Evolutionary conservation across 306 rosid species (phyloP), one percentile per base, ranked within the genome.

Genomic region (Pyrus betulifolia): DNA sequence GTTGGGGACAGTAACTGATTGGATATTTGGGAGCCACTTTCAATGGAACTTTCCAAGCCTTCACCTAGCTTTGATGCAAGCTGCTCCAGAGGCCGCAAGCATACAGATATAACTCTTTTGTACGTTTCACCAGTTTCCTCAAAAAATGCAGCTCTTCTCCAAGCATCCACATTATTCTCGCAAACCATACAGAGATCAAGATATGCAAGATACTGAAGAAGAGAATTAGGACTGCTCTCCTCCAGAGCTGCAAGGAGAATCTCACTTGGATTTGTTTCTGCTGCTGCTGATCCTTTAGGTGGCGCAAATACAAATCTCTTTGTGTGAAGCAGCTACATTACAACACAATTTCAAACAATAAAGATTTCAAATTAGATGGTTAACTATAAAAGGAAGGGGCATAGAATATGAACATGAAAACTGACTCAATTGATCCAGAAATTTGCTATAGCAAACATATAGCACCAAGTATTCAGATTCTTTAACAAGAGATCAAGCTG

Each of bases 241-340:
- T 95, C 99, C 93, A 95, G 67, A 23, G 99, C 97, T 63, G 88
- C 85, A 85, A 95, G 97, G 61, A 95, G 97, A 81, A 88, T 81
- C 79, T 95, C 99, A 49, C 90, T 92, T 40, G 99, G 99, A 85
- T 95, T 95, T 76, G 97, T 92, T 91, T 92, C 97, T 9, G 97
- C 97, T 51, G 99, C 99, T 27, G 99, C 99, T 17, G 98, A 95
- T 81, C 99, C 99, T 86, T 91, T 91, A 52, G 96, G 97, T 38
- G 98, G 98, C 0, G 99, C 99, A 86, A 95, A 92, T 30, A 86
- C 54, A 51, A 82, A 88, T 80, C 98, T 92, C 90, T 92, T 92
- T 19, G 98, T 87, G 62, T 89, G 96, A 67, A 95, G 80, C 78
- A 95, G 98, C 99, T 95, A 69, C 58, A 77, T 61, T 52, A 67